Base-by-base conservation (phyloP, 2,329 filamentous ascomycete genomes). In the Cercospora citrullina region DNA sequence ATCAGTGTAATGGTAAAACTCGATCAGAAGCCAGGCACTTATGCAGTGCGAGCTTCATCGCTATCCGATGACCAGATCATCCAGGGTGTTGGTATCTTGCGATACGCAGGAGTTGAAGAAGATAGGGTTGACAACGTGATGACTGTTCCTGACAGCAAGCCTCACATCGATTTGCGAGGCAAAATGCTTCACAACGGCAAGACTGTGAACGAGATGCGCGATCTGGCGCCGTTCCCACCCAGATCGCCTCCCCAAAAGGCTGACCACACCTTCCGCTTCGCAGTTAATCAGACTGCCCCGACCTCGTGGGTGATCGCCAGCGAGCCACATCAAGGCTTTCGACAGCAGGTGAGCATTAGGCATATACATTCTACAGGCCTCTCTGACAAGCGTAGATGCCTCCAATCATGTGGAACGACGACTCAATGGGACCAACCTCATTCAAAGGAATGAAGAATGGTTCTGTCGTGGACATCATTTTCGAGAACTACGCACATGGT, bases 371-470 rank as follows among this genome's bases (percentile, higher is more conserved):
- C n/a, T 42, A 8, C 5, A 48, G 12, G 2, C n/a, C 5, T 7
- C 10, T 33, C 59, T 61, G 3, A 61, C 39, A 45, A 33, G 28
- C 26, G 30, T 64, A 71, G 48, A 62, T 71, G 55, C 69, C 69
- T 1, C 69, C 69, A 1, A 68, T 71, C 14, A 63, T 71, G 33
- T 71, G 69, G 69, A 70, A 71, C 33, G 60, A 71, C 14, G 63
- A 67, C 10, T 71, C 68, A 1, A 66, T 69, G 36, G 69, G 69
- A 12, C 58, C 60, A 12, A 70, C 68, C 7, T 64, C 62, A 28
- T 68, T 70, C 62, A 59, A 30, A 14, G 66, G 61, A 88, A 88
- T 72, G 31, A 68, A 61, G 39, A 75, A 75, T 45, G 74, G 72
- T 5, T 73, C 73, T 4, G 70, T 72, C 5, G 74, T 75, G 14